Evolutionary conservation across 495 filamentous ascomycete species (phyloP).

Genomic region (Aspergillus panamensis): DNA sequence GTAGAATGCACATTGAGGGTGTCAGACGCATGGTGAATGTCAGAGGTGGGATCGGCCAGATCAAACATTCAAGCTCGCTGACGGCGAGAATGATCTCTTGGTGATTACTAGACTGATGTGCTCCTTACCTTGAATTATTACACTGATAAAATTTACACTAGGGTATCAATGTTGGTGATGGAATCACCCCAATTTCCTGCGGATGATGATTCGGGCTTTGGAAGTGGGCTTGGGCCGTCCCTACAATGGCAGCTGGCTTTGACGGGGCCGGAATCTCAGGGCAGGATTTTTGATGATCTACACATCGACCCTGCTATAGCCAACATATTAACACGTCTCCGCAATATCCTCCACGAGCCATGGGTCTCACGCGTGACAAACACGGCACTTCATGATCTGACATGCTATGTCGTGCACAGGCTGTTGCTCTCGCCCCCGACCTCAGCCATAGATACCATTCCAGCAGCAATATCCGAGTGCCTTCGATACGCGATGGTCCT

Average conservation of each 20-base stretch:
- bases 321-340: slow-evolving; percentile 41
- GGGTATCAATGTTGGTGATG: slow-evolving; percentile 51
- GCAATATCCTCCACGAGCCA: slow-evolving; percentile 33
- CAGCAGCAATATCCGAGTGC: slow-evolving; percentile 36
- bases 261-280: slow-evolving; percentile 3
- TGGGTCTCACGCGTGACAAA: slow-evolving; percentile 25
- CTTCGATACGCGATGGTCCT: slow-evolving; percentile 43
- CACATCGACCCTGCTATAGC: slow-evolving; percentile 31
- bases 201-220: slow-evolving; percentile 45
- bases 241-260: slow-evolving; percentile 41
- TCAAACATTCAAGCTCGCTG: slow-evolving; percentile 46
- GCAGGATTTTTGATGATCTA: slow-evolving; percentile 14
- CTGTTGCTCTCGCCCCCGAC: slow-evolving; percentile 33
- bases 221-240: slow-evolving; percentile 44
- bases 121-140: neutral
- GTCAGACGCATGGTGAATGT: slow-evolving; percentile 44
- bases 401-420: slow-evolving; percentile 47
- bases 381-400: slow-evolving; percentile 47
- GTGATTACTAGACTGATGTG: slow-evolving; percentile 27
- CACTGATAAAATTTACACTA: slow-evolving; percentile 20
- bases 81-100: slow-evolving; percentile 52
- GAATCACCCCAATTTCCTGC: slow-evolving; percentile 47
- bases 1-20: slow-evolving; percentile 49
- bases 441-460: neutral
- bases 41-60: slow-evolving; percentile 45